These are phyloP conservation scores for Bonia amplexicaulis DNA, from an alignment of 176 grass and related monocot genomes.

Conservation along the genomic window DNA sequence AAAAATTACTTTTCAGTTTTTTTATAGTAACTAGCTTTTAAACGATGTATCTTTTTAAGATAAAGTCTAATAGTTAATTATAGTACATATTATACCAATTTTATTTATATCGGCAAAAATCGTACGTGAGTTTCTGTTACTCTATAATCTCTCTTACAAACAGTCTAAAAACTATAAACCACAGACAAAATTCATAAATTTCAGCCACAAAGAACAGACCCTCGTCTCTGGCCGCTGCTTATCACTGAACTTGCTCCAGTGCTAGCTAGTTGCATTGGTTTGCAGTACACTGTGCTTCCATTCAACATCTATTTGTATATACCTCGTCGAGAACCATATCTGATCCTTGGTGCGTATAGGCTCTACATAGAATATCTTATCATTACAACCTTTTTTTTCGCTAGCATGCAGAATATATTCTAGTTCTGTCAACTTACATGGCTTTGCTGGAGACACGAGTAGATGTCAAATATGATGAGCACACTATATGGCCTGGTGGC, in stretches of 20 bases:
- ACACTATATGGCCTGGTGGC: not conserved
- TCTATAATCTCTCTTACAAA: no score
- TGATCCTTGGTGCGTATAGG: not conserved
- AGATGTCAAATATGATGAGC: slow-evolving; percentile 6
- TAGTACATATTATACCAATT: no score
- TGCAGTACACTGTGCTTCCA: not conserved
- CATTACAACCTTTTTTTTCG: not conserved
- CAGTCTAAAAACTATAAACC: no score
- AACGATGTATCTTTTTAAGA: no score
- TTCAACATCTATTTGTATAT: not conserved
- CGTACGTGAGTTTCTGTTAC: no score
- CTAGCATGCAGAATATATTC: slow-evolving; percentile 9
- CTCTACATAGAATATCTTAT: not conserved
- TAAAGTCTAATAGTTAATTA: no score
- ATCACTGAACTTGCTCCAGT: not conserved
- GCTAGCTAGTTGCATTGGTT: not conserved
- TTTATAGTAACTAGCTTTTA: no score
- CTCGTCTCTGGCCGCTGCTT: not conserved
- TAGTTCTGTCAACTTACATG: not conserved
- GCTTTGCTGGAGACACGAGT: not conserved
- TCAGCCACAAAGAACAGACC: no score
- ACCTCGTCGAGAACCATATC: not conserved
- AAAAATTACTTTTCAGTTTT: no score
- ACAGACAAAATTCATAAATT: no score
- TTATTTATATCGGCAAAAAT: no score